Evolutionary conservation across 176 grass and related monocot species (phyloP), one percentile per base, ranked within the genome.

Genomic region (Eremochloa ophiuroides): DNA sequence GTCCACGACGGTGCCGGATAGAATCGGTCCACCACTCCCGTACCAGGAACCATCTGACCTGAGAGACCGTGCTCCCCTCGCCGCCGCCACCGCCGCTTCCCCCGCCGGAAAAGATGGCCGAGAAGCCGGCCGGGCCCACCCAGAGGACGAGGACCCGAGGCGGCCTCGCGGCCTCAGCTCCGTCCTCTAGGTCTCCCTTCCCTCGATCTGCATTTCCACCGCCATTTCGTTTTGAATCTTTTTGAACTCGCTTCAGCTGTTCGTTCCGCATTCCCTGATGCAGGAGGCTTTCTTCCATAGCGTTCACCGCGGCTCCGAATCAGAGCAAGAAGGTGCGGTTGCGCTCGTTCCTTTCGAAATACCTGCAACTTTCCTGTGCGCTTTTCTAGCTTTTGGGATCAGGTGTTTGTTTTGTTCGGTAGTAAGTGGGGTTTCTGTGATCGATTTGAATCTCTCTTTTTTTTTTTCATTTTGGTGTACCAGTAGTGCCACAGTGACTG

Each of bases 181-280:
- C 88, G 60, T 83, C 79, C 68, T 67, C 74, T 59, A 90, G 88
- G 88, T 86, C 33, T 42, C 82, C 48, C 68, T 46, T 51, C 73
- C 46, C 31, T 90, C 79, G 88, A 90, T 90, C 88, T 83, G 88
- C 87, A 77, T 85, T 85, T 59, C 34, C 31, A 14, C 51, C 71
- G 78, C 28, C 37, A 25, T 10, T 14, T 51, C 26, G 17, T 44
- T 81, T 85, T 76, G 82, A 80, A 50, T 68, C 76, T 59, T 80
- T 66, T 63, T 51, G 34, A 80, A 73, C 53, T 65, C 9, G 44
- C 4, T 37, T 25, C 48, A 48, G 56, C 66, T 29, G 37, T 78
- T 44, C 26, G 26, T 30, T 64, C 53, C 28, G 11, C 10, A 38
- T 46, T 65, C 76, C 42, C 20, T 38, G 87, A 16, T 65, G 78